A percentile compares a stretch with the other conserved stretches of the same genome.
These are phyloP conservation scores for Styphnolobium japonicum DNA, from an alignment of 306 rosid species.

Conservation along the genomic window DNA sequence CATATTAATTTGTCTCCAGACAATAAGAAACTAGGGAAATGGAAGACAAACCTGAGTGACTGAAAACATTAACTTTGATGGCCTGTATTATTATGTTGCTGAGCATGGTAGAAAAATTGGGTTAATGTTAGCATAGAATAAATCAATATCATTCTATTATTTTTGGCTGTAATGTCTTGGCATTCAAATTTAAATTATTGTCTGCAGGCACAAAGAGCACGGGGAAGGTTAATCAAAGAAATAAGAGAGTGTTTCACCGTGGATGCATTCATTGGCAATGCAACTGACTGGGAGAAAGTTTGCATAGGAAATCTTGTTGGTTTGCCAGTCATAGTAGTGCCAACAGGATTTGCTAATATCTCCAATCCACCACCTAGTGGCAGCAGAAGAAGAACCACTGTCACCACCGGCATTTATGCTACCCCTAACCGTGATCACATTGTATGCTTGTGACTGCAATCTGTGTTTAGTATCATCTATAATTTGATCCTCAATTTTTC, in stretches of 20 bases:
- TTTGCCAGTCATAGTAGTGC: slow-evolving; percentile 63
- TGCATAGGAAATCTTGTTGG: slow-evolving; percentile 79
- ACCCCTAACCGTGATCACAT: slow-evolving; percentile 59
- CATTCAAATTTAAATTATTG: background rate
- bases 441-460: slow-evolving; percentile 26
- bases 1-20: background rate
- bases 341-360: slow-evolving; percentile 53
- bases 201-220: slow-evolving; percentile 67
- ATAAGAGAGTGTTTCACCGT: slow-evolving; percentile 51
- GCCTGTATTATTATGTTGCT: background rate
- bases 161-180: background rate
- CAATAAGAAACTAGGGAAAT: background rate
- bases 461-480: background rate
- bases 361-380: slow-evolving; percentile 44
- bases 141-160: background rate
- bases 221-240: slow-evolving; percentile 61
- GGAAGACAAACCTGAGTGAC: background rate
- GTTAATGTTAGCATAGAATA: background rate
- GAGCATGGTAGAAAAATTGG: background rate
- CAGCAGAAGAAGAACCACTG: slow-evolving; percentile 39
- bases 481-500: background rate
- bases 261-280: slow-evolving; percentile 74
- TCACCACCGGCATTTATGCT: slow-evolving; percentile 63
- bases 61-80: background rate
- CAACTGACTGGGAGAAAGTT: slow-evolving; percentile 80